Percentiles rank a stretch among this genome's conserved stretches.
Evolutionary conservation across 2,329 filamentous ascomycete genomes (phyloP).

Genomic region (Colletotrichum sp.): DNA sequence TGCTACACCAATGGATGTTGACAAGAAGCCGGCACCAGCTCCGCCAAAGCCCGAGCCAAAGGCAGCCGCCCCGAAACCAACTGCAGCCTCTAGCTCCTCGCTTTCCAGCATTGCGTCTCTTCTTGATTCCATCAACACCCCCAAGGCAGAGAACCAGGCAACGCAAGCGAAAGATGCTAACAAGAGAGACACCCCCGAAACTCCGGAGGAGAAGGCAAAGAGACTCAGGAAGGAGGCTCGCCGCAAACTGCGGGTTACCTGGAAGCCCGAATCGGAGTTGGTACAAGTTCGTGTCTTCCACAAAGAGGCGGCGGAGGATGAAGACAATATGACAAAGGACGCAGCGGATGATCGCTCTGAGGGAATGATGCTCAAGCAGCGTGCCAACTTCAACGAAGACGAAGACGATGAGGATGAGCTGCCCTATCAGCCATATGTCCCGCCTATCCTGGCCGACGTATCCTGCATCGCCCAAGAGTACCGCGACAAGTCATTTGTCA

Average conservation of each 20-base stretch:
- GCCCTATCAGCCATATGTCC: constrained; percentile 57
- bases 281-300: constrained; percentile 73
- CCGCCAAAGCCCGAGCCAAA: constrained; percentile 29
- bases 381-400: constrained; percentile 52
- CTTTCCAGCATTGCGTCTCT: constrained; percentile 59
- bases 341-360: constrained; percentile 76
- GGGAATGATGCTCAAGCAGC: constrained; percentile 70
- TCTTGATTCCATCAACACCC: constrained; percentile 54
- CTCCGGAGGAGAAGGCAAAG: constrained; percentile 69
- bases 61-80: constrained; percentile 28
- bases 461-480: constrained; percentile 49
- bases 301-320: constrained; percentile 74
- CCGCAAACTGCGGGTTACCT: constrained; percentile 72
- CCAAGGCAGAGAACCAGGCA: constrained; percentile 50
- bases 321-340: constrained; percentile 72
- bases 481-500: constrained; percentile 55
- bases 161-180: constrained; percentile 52
- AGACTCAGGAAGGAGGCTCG: constrained; percentile 76
- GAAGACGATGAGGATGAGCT: constrained; percentile 63
- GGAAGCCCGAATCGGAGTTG: constrained; percentile 71
- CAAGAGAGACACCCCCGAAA: constrained; percentile 59
- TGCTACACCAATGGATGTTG: constrained; percentile 17
- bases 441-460: constrained; percentile 53
- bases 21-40: constrained; percentile 21
- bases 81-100: constrained; percentile 36